These are phyloP conservation scores for Russula vinacea DNA, from an alignment of 768 basidiomycete species.

Conservation along the genomic window DNA sequence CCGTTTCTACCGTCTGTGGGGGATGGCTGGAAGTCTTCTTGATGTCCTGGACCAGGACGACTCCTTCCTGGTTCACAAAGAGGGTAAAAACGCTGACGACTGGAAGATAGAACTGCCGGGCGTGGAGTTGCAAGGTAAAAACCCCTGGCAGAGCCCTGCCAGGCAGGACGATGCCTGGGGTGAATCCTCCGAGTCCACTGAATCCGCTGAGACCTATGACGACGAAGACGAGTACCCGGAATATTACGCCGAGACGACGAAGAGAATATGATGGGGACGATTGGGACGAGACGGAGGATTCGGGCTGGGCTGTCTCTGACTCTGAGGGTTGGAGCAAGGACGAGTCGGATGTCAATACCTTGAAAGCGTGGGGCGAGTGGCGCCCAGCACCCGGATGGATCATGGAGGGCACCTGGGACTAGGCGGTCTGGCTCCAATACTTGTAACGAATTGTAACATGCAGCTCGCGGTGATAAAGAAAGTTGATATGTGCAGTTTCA, in stretches of 20 bases:
- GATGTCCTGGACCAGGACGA: conserved; percentile 42
- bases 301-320: not conserved
- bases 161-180: conserved; percentile 19
- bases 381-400: not conserved
- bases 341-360: not conserved
- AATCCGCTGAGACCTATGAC: not conserved
- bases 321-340: not conserved
- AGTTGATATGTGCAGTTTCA: not conserved
- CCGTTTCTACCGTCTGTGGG: conserved; percentile 50
- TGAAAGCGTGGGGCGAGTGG: conserved; percentile 23
- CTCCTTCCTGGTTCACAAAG: conserved; percentile 14
- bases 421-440: no score
- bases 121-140: conserved; percentile 23
- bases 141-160: conserved; percentile 17
- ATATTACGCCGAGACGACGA: not conserved
- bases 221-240: not conserved
- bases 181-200: conserved; percentile 10
- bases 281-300: conserved; percentile 3
- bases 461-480: not conserved
- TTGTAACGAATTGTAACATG: not conserved
- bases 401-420: not conserved
- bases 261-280: not conserved
- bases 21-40: conserved; percentile 59
- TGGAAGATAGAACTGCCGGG: conserved; percentile 33
- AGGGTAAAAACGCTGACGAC: conserved; percentile 28